A percentile compares a stretch with the other conserved stretches of the same genome.
phyloP scores from a whole-genome alignment of 352 stramenopile species.

The Globisporangium cystogenes region DNA sequence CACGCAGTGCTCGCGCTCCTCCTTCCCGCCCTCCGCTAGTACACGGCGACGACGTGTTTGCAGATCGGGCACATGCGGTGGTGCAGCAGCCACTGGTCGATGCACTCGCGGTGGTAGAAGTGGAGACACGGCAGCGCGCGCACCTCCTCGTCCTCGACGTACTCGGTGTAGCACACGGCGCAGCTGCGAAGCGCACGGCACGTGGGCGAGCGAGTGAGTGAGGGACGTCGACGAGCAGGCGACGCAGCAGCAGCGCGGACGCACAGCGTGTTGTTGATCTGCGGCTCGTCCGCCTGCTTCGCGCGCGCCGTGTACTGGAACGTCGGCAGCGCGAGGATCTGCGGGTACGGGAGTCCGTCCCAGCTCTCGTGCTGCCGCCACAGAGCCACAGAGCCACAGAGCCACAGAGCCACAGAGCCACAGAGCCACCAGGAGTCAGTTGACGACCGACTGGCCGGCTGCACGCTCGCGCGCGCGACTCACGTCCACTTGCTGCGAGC shows the following conservation, averaged over 20 bases:
- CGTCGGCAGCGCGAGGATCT: slow-evolving; percentile 75
- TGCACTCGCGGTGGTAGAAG: slow-evolving; percentile 88
- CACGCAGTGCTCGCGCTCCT: too few relatives aligned
- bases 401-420: too few relatives aligned
- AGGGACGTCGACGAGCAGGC: too few relatives aligned
- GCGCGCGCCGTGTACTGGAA: slow-evolving; percentile 67
- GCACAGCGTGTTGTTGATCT: slow-evolving; percentile 58
- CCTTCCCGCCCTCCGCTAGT: slow-evolving; percentile 23
- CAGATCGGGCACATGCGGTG: slow-evolving; percentile 84
- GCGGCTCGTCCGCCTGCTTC: slow-evolving; percentile 18
- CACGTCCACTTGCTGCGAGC: slow-evolving; percentile 74
- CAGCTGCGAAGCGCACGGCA: slow-evolving; percentile 21
- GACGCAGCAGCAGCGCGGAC: background rate
- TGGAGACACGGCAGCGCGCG: slow-evolving; percentile 80
- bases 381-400: background rate
- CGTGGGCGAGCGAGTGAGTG: background rate
- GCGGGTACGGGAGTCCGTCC: slow-evolving; percentile 75
- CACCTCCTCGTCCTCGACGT: slow-evolving; percentile 69
- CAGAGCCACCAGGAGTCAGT: too few relatives aligned
- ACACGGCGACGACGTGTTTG: slow-evolving; percentile 78
- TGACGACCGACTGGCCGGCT: too few relatives aligned
- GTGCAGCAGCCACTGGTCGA: slow-evolving; percentile 87
- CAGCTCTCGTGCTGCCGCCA: slow-evolving; percentile 44
- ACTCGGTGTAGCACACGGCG: slow-evolving; percentile 82
- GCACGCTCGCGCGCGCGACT: slow-evolving; percentile 10